Base-by-base conservation (phyloP, 2,329 filamentous ascomycete species). In the Nannizzia gypsea region DNA sequence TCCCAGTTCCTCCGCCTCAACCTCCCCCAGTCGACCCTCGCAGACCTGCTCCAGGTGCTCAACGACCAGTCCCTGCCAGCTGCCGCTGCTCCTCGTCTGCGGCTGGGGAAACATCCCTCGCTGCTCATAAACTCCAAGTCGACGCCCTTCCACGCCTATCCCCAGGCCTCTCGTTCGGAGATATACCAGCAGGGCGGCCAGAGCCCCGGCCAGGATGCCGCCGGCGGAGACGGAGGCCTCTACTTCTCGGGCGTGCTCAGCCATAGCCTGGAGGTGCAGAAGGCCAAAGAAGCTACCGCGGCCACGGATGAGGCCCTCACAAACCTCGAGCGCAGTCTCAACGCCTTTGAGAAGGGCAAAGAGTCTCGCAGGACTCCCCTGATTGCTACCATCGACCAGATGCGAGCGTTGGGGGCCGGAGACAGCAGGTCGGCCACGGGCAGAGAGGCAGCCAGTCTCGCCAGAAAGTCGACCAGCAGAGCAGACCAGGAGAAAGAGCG, bases 231-330 rank as follows among this genome's bases (percentile, higher is more conserved):
- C 60, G 70, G 75, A 63, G 76, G 77, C 60, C 70, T 83, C 67
- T 78, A 78, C 61, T 84, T 84, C 66, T 73, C 78, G 26, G 81
- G 81, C 48, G 69, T 81, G 24, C 73, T 85, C 65, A 82, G 79
- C 69, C 81, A 85, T 67, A 80, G 74, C 63, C 75, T 84, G 38
- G 76, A 77, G 64, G 77, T 83, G 38, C 76, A 80, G 66, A 79
- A 80, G 70, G 78, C 78, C 42, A 76, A 80, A 68, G 74, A 80
- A 68, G 79, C 76, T 38, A 81, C 78, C 48, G 78, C 79, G 28
- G 80, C 79, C 62, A 78, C 78, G 42, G 83, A 86, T 69, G 78
- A 80, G 62, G 83, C 83, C 28, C 70, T 85, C 69, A 81, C 81
- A 58, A 78, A 77, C 42, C 74, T 86, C 59, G 79, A 83, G 70